phyloP scores from a whole-genome alignment of 257 asterid species.

The Ophiorrhiza pumila region DNA sequence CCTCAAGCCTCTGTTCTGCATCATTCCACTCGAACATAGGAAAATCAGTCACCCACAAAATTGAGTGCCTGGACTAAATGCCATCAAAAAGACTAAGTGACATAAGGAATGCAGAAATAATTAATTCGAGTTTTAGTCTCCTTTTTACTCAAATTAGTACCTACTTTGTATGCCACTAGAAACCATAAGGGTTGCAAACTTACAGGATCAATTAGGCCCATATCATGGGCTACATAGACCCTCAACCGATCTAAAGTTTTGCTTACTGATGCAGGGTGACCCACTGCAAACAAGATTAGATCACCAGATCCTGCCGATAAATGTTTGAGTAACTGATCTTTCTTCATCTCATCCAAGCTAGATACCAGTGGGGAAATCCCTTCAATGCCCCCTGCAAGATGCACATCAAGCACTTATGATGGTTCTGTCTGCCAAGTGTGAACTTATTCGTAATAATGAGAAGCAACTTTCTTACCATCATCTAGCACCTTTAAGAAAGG shows the following conservation, averaged over 20 bases:
- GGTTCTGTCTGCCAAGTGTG: not conserved
- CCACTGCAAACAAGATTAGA: slow-evolving; percentile 92
- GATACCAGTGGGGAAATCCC: slow-evolving; percentile 81
- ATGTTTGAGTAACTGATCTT: slow-evolving; percentile 46
- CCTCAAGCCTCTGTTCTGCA: slow-evolving; percentile 89
- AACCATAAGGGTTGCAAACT: slow-evolving; percentile 28
- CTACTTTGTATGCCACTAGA: not conserved
- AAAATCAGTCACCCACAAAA: slow-evolving; percentile 98
- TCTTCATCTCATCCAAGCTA: slow-evolving; percentile 51
- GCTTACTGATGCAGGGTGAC: slow-evolving; percentile 64
- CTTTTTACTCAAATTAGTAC: not conserved
- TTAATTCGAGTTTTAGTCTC: not conserved
- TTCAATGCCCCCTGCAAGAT: slow-evolving; percentile 67
- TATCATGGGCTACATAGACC: slow-evolving; percentile 58
- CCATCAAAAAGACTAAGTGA: slow-evolving; percentile 2
- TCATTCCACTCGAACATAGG: slow-evolving; percentile 99
- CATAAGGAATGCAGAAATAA: not conserved
- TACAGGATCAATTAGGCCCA: slow-evolving; percentile 81
- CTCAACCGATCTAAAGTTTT: slow-evolving; percentile 76
- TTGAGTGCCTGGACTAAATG: slow-evolving; percentile 70
- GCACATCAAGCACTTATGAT: slow-evolving; percentile 11
- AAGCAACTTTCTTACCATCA: slow-evolving; percentile 55
- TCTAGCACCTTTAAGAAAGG: slow-evolving; percentile 83
- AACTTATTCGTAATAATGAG: not conserved
- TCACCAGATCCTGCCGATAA: slow-evolving; percentile 72